Evolutionary conservation across 495 filamentous ascomycete species (phyloP), one percentile per base, ranked within the genome.

Genomic region (Podospora comata): DNA sequence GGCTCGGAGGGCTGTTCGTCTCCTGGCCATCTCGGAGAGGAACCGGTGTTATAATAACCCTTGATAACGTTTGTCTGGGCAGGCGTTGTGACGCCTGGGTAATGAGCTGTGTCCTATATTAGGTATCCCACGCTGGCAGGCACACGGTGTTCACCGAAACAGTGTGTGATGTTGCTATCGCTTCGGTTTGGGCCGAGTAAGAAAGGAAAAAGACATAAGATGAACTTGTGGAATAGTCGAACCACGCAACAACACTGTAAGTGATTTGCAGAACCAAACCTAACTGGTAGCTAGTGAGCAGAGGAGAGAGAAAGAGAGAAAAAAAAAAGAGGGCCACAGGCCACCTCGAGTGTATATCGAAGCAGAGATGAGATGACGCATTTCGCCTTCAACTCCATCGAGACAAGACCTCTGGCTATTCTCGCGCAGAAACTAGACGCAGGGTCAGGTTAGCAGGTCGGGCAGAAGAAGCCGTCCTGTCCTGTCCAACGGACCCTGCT

Each of bases 1-100:
- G 44, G 65, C 72, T 59, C 70, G 72, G 5, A 74, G 67, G 67
- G 73, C 28, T 26, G 68, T 4, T 26, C 68, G 56, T n/a, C 61
- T 54, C 32, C 48, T 67, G 15, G 60, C 67, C 72, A 75, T 75
- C 19, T 20, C 71, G 70, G 28, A 5, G 15, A 28, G 32, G 23
- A 61, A 4, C 23, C 59, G 7, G 1, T 32, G 7, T 6, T 27
- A 15, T 61, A 23, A 23, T 23, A 23, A 23, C 23, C 27, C 16
- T 26, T 61, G 23, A 4, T 32, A 7, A 18, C 30, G 34, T 28
- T 28, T 19, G 9, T 26, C 16, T 66, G 7, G 15, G 44, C 26
- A 27, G 48, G 16, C 28, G 30, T n/a, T 30, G 6, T 34, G 15
- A 23, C 19, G 58, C 32, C 59, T 59, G 54, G 7, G 55, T 30